Percentiles rank a stretch among this genome's conserved stretches.
phyloP scores from a whole-genome alignment of 352 stramenopile species.

The Pythium phragmiticola region DNA sequence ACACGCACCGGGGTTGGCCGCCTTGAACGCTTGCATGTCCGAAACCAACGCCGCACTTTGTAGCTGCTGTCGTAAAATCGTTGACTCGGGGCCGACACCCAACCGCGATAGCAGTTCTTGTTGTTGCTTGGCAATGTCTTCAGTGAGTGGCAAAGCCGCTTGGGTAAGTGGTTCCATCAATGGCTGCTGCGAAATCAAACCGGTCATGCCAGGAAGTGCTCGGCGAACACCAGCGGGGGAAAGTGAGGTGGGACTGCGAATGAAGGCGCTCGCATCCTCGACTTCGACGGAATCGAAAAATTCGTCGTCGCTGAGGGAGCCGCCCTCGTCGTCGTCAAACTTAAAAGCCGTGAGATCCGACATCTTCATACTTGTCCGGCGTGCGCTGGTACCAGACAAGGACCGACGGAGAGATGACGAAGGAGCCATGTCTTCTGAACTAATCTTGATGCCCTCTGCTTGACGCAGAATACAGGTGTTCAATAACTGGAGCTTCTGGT shows the following conservation, averaged over 20 bases:
- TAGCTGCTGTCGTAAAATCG: constrained; percentile 70
- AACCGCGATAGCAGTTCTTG: constrained; percentile 73
- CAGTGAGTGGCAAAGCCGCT: constrained; percentile 63
- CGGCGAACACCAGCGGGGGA: constrained; percentile 40
- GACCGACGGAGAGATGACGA: constrained; percentile 1
- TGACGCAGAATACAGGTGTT: constrained; percentile 74
- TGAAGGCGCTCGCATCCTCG: constrained; percentile 20
- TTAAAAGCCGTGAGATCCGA: constrained; percentile 34
- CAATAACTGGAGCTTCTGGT: constrained; percentile 80
- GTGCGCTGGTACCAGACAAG: background rate
- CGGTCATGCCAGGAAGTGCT: constrained; percentile 36
- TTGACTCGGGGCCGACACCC: constrained; percentile 58
- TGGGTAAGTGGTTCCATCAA: constrained; percentile 74
- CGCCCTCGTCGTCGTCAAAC: constrained; percentile 37
- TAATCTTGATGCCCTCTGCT: constrained; percentile 9
- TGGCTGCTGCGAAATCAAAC: constrained; percentile 42
- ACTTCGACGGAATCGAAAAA: constrained; percentile 82
- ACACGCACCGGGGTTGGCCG: constrained; percentile 62
- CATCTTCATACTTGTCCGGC: constrained; percentile 16
- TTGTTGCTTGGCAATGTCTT: constrained; percentile 77
- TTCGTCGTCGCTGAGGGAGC: constrained; percentile 64
- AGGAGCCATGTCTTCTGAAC: background rate
- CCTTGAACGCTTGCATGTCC: constrained; percentile 88
- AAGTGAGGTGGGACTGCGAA: constrained; percentile 10
- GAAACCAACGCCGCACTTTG: constrained; percentile 71